Percentiles rank a stretch among this genome's conserved stretches.
Conservation (phyloP, 2,329 filamentous ascomycete genomes). For the Sclerotinia nivalis region DNA sequence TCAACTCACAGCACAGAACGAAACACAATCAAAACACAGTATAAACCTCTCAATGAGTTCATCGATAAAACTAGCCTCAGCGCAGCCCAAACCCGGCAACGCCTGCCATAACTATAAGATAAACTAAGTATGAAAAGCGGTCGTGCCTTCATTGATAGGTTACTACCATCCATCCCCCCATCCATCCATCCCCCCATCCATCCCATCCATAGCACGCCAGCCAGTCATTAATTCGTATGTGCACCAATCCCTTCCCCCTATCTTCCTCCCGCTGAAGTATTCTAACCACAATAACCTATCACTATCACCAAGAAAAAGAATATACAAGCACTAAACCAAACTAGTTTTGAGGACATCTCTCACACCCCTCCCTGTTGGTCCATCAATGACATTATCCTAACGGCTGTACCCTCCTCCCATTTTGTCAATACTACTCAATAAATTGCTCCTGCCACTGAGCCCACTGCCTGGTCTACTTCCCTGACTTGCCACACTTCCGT, state of each 20-base stretch:
- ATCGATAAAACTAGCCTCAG: slow-evolving; percentile 1
- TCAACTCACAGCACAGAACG: background rate
- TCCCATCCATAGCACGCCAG: slow-evolving; percentile 10
- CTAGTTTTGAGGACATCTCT: background rate
- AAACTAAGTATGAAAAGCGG: slow-evolving; percentile 7
- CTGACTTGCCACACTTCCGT: slow-evolving; percentile 45
- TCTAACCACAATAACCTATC: slow-evolving; percentile 8
- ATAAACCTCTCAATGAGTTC: background rate
- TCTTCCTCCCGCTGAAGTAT: background rate
- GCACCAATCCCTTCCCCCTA: background rate
- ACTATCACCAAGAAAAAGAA: slow-evolving; percentile 18
- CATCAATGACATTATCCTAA: background rate
- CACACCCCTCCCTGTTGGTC: background rate
- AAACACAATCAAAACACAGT: background rate
- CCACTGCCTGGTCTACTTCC: slow-evolving; percentile 38
- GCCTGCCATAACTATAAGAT: slow-evolving; percentile 12
- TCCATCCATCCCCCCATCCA: background rate
- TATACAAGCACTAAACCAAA: slow-evolving; percentile 23
- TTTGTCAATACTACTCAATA: slow-evolving; percentile 83
- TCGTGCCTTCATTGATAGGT: slow-evolving; percentile 4
- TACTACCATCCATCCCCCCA: slow-evolving; percentile 12
- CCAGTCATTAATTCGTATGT: slow-evolving; percentile 21
- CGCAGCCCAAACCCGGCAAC: background rate
- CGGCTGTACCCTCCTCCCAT: slow-evolving; percentile 60
- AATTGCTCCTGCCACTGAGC: slow-evolving; percentile 60